phyloP scores from a whole-genome alignment of 139 green algal genomes.

The Chlamydomonas applanata region DNA sequence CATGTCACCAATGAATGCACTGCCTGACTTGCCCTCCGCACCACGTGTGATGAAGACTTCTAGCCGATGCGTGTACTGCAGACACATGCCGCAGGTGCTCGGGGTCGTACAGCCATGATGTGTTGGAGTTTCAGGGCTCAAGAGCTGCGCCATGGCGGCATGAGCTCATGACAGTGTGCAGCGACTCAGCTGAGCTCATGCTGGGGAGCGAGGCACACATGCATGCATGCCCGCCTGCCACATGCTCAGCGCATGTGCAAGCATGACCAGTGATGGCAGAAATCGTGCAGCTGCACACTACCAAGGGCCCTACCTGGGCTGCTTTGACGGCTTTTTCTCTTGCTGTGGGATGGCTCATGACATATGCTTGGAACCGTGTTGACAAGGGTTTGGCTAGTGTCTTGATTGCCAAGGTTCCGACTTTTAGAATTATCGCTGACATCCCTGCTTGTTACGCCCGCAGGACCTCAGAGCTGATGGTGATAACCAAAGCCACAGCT shows the following conservation, averaged over 20 bases:
- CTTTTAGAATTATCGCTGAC: constrained; percentile 47
- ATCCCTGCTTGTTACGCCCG: constrained; percentile 25
- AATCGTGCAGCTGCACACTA: no score
- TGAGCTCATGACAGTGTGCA: neutral
- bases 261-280: no score
- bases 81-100: neutral
- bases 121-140: neutral
- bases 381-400: constrained; percentile 64
- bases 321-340: constrained; percentile 46
- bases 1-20: constrained; percentile 74
- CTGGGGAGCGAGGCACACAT: neutral
- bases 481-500: no score
- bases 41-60: constrained; percentile 71
- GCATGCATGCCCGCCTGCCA: no score
- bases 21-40: constrained; percentile 71
- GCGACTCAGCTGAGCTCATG: neutral
- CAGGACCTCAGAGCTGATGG: no score
- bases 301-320: constrained; percentile 26
- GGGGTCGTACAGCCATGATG: neutral
- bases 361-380: constrained; percentile 56
- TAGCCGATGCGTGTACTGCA: constrained; percentile 55
- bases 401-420: constrained; percentile 46
- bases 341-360: constrained; percentile 58
- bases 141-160: neutral
- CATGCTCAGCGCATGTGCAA: no score